Conservation (phyloP, 2,329 filamentous ascomycete genomes). For the Penicillium vulpinum region DNA sequence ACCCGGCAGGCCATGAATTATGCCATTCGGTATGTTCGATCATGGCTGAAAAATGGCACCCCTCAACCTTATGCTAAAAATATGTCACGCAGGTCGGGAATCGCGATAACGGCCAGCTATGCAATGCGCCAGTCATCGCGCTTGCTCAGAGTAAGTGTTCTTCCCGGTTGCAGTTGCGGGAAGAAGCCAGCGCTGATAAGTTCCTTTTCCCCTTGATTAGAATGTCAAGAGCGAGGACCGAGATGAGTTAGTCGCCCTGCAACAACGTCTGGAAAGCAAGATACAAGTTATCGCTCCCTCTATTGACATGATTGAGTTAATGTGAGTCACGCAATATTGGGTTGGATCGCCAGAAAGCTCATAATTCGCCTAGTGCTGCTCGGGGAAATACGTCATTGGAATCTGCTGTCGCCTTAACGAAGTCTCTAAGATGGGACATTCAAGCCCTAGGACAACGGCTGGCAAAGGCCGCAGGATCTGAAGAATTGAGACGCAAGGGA, state of each 20-base stretch:
- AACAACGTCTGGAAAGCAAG: conserved; percentile 76
- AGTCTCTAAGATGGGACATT: conserved; percentile 79
- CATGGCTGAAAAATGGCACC: not conserved
- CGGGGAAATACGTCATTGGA: conserved; percentile 79
- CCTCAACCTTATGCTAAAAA: conserved; percentile 12
- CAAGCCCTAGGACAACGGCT: conserved; percentile 74
- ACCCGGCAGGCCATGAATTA: conserved; percentile 86
- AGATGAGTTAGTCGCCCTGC: conserved; percentile 70
- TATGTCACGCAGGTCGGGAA: conserved; percentile 60
- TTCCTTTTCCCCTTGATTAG: conserved; percentile 32
- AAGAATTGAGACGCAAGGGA: conserved; percentile 46
- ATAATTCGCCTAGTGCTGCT: conserved; percentile 54
- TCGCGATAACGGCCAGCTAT: conserved; percentile 80
- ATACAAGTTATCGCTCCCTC: conserved; percentile 88
- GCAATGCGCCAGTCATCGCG: conserved; percentile 79
- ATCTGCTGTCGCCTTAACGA: conserved; percentile 79
- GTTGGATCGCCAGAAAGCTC: not conserved
- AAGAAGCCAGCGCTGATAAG: conserved; percentile 7
- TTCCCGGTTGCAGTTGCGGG: not conserved
- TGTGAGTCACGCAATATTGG: conserved; percentile 52
- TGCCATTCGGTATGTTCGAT: conserved; percentile 64
- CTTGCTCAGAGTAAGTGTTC: conserved; percentile 62
- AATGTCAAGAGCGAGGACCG: conserved; percentile 70
- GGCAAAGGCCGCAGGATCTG: conserved; percentile 65
- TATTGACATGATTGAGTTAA: conserved; percentile 89